Evolutionary conservation across 306 rosid genomes (phyloP).

Genomic region (Begonia fuchsioides): DNA sequence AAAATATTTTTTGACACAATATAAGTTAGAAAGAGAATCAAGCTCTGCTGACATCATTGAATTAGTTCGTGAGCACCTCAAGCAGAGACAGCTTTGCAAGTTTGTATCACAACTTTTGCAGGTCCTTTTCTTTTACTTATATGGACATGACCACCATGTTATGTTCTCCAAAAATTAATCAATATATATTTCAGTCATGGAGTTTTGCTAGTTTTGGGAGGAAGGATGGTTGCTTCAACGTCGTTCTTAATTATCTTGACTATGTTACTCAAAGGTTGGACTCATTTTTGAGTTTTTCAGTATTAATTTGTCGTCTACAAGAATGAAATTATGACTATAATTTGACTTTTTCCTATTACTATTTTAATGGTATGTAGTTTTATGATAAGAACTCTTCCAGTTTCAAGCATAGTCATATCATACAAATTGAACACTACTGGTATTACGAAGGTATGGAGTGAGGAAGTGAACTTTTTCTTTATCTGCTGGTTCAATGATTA

Average conservation of each 20-base stretch:
- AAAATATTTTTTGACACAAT: constrained; percentile 33
- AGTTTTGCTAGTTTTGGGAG: constrained; percentile 42
- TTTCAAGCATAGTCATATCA: constrained; percentile 29
- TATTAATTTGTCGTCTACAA: no score
- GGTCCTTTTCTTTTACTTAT: constrained; percentile 27
- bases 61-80: constrained; percentile 40
- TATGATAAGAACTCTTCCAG: constrained; percentile 22
- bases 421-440: constrained; percentile 33
- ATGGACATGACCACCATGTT: background rate
- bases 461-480: constrained; percentile 7
- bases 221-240: constrained; percentile 31
- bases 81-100: constrained; percentile 37
- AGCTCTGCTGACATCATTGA: constrained; percentile 28
- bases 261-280: constrained; percentile 47
- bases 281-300: constrained; percentile 6
- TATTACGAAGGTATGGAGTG: constrained; percentile 45
- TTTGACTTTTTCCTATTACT: constrained; percentile 8
- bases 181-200: constrained; percentile 42
- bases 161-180: no score
- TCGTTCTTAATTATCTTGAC: constrained; percentile 54
- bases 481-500: no score
- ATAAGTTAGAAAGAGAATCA: constrained; percentile 39
- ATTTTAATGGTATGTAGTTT: constrained; percentile 36
- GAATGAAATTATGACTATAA: no score
- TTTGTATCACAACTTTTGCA: constrained; percentile 45